Conservation (phyloP, 2,329 filamentous ascomycete genomes). For the Coniochaeta sp. region DNA sequence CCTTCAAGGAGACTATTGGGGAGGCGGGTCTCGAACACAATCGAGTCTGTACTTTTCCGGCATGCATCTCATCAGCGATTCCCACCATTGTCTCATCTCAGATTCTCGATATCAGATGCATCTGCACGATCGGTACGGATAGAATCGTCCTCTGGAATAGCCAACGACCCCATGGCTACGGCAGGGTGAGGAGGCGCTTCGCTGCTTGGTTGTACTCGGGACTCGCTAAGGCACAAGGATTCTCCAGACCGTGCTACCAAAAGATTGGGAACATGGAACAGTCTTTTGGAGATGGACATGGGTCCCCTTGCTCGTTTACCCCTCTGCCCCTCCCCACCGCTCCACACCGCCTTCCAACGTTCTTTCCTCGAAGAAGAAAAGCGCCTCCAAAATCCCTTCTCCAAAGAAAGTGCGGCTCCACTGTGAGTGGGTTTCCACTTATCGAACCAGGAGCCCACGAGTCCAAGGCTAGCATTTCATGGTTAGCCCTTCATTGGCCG, state of each 20-base stretch:
- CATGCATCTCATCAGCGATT: neutral
- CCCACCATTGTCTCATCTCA: neutral
- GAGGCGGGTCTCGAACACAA: too few species aligned
- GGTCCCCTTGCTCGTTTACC: neutral
- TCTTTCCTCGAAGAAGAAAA: neutral
- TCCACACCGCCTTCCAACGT: slow-evolving; percentile 4
- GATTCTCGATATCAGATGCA: neutral
- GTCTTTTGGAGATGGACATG: neutral
- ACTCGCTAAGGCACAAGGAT: neutral
- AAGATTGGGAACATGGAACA: neutral
- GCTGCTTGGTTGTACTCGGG: neutral
- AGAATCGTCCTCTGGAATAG: neutral
- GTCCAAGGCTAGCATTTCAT: slow-evolving; percentile 32
- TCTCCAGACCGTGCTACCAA: neutral
- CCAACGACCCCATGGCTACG: neutral
- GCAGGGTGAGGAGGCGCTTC: neutral
- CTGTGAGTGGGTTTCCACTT: neutral
- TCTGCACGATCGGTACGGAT: neutral
- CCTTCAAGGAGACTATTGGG: too few species aligned
- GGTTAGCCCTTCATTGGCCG: slow-evolving; percentile 43
- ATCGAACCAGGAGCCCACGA: neutral
- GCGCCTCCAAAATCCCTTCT: neutral
- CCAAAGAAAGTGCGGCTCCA: slow-evolving; percentile 1
- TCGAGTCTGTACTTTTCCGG: neutral
- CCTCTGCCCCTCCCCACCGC: neutral